Evolutionary conservation across 2,329 filamentous ascomycete species (phyloP).

Genomic region (Ceratocystis huliohia): DNA sequence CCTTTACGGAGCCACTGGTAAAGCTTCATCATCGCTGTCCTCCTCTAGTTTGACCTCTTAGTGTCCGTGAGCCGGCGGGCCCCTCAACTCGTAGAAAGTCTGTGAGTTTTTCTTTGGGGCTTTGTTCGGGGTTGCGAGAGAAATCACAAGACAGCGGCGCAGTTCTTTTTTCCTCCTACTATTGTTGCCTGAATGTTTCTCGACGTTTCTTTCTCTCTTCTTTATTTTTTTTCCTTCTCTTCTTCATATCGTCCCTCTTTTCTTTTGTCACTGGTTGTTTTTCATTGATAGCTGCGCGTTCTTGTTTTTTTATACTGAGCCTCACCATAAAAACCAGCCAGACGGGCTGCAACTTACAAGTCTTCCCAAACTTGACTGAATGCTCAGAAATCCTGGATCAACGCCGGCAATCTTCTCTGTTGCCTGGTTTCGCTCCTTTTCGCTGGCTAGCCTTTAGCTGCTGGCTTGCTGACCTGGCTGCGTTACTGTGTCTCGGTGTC

Average conservation of each 20-base stretch:
- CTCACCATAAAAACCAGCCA: too few relatives aligned
- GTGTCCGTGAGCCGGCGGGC: neutral
- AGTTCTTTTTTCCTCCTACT: slow-evolving; percentile 9
- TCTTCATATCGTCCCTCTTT: neutral
- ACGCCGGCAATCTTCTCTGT: too few relatives aligned
- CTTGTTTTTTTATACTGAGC: too few relatives aligned
- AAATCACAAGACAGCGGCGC: slow-evolving; percentile 3
- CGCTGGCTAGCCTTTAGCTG: too few relatives aligned
- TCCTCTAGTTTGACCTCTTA: neutral
- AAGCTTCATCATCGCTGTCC: too few relatives aligned
- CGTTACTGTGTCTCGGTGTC: neutral
- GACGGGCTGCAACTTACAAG: neutral
- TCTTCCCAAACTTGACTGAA: neutral
- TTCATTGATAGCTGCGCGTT: too few relatives aligned
- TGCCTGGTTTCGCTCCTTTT: too few relatives aligned
- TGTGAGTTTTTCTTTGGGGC: neutral
- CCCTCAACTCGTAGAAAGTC: neutral
- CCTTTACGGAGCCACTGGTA: too few relatives aligned
- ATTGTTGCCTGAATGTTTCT: neutral
- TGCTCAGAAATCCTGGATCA: too few relatives aligned
- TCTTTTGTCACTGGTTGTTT: neutral
- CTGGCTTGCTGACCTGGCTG: neutral
- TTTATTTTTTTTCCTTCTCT: neutral
- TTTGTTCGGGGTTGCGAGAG: neutral
- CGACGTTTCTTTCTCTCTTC: slow-evolving; percentile 6